Base-by-base conservation (phyloP, 176 grass and related monocot species). In the Musa acuminata region DNA sequence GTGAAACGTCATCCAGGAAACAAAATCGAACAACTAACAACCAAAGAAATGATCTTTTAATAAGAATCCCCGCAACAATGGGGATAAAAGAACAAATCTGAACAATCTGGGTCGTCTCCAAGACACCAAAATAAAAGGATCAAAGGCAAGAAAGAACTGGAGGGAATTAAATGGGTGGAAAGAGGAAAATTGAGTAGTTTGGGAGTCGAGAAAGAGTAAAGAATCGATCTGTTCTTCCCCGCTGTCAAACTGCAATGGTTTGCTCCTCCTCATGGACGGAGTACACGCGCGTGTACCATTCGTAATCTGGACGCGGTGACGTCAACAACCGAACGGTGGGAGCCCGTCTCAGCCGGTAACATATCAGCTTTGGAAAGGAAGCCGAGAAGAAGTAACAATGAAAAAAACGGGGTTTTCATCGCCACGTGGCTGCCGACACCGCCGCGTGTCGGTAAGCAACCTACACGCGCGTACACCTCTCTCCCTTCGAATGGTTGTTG, bases 21-120 rank as follows among this genome's bases (percentile, higher is more conserved):
- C 14, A 35, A 55, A 55, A 43, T 35, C 54, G 17, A 43, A 82
- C 84, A 79, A 87, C 74, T 22, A 29, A 16, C 35, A 43, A 43
- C 35, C 35, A 43, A 5, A 43, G 4, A 43, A 43, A 43, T 43
- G 26, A 67, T 43, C 26, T 14, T 67, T 13, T 67, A 1, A 29
- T 67, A 6, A 20, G 13, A 25, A 49, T 11, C 51, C n/a, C 10
- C 23, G 8, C 29, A 50, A 43, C 59, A 9, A 53, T 51, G 48
- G 8, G 8, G 1, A 55, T 8, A 29, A 48, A 67, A 16, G 17
- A 10, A 57, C 10, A 43, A 27, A 62, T 21, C 53, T 22, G 71
- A 77, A 25, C 16, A 17, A 70, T 70, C 35, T 11, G 67, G 16
- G 62, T 16, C 1, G 17, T 50, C 67, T 69, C 1, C 14, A 16